Evolutionary conservation across 345 rosid genomes (phyloP), one percentile per base, ranked within the genome.

Genomic region (Citrus glauca): DNA sequence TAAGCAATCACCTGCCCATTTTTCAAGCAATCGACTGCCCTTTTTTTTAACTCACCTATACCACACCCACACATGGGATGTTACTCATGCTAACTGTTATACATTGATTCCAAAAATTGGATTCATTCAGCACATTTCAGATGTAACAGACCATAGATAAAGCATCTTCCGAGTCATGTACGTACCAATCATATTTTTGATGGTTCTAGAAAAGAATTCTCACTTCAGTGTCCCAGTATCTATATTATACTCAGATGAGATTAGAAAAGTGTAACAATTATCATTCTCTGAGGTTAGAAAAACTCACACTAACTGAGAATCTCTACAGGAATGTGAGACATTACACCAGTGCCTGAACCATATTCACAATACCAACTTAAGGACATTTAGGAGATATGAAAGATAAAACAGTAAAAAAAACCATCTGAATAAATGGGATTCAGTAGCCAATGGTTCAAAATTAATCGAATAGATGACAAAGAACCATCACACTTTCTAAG

Each of bases 341-440:
- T 81, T 84, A 88, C 81, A 86, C 83, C 89, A 83, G 87, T 89
- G 85, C 89, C 91, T 83, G 91, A 90, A 84, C 86, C 85, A 85
- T 84, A 85, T 90, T 67, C 82, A 84, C 69, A 85, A 84, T 73
- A 83, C 82, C 83, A 77, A 38, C 83, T 88, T 79, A 84, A 86
- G 70, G 87, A 75, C 74, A 74, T 65, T 70, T 55, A 73, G 38
- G 32, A 74, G 74, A 66, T 79, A 78, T 42, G 66, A 60, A 64
- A 48, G 53, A 55, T 25, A 63, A 75, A 75, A 66, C 45, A 5
- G 7, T 35, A 66, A 3, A 75, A 57, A 67, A 19, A 76, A 32
- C 28, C 40, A 64, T 64, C n/a, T 28, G 13, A 48, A 75, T 64
- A 17, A 1, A 13, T 45, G 50, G 50, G 17, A 45, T n/a, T 63